A percentile compares a stretch with the other conserved stretches of the same genome.
These are phyloP conservation scores for Shiraia bambusicola DNA, from an alignment of 2,329 filamentous ascomycete species.

Conservation along the genomic window DNA sequence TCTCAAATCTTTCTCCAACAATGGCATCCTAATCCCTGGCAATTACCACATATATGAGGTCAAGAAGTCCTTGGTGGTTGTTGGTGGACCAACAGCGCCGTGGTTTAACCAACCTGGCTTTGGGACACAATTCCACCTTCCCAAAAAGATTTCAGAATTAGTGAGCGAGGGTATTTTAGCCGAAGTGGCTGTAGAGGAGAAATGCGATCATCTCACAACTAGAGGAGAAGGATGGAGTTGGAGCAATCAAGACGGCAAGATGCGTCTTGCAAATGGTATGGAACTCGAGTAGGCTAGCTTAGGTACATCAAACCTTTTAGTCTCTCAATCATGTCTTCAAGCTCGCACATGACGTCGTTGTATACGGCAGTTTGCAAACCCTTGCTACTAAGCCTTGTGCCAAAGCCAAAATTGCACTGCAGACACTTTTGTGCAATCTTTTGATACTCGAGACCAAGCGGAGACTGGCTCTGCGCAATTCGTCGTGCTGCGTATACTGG, in stretches of 20 bases:
- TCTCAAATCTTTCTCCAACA: slow-evolving; percentile 41
- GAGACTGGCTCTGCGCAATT: slow-evolving; percentile 13
- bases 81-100: slow-evolving; percentile 50
- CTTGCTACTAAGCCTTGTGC: slow-evolving; percentile 20
- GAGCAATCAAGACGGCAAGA: not conserved
- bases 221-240: not conserved
- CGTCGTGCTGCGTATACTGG: slow-evolving; percentile 24
- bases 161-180: not conserved
- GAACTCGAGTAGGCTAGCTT: no score
- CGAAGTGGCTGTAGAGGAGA: not conserved
- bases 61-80: slow-evolving; percentile 42
- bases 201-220: not conserved
- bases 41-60: slow-evolving; percentile 56
- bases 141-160: not conserved
- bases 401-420: slow-evolving; percentile 23
- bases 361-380: slow-evolving; percentile 28
- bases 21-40: slow-evolving; percentile 42
- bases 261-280: no score
- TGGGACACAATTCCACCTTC: slow-evolving; percentile 42
- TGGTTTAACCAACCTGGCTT: slow-evolving; percentile 56
- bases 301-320: slow-evolving; percentile 1
- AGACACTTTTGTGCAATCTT: slow-evolving; percentile 20
- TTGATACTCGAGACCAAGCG: slow-evolving; percentile 19
- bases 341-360: slow-evolving; percentile 24
- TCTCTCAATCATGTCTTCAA: slow-evolving; percentile 14